These are phyloP conservation scores for Plantago rigida DNA, from an alignment of 305 asterid species.

Conservation along the genomic window DNA sequence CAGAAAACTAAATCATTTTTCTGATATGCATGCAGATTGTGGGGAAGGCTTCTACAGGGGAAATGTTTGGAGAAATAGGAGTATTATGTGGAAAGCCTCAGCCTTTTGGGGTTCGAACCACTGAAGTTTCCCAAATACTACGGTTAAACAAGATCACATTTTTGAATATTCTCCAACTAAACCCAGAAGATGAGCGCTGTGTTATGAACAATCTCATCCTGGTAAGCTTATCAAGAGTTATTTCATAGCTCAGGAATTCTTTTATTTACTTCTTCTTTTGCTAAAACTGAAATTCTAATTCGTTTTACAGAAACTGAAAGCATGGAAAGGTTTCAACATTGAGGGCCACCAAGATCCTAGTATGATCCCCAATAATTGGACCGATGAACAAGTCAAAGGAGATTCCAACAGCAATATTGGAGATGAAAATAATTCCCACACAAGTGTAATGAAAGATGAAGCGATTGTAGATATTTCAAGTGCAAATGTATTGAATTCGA, in stretches of 20 bases:
- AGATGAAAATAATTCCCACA: background rate
- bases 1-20: background rate
- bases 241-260: background rate
- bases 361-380: conserved; percentile 30
- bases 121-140: conserved; percentile 61
- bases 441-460: conserved; percentile 17
- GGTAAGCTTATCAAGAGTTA: conserved; percentile 35
- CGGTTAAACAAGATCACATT: conserved; percentile 46
- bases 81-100: conserved; percentile 59
- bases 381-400: conserved; percentile 21
- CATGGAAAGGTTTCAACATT: conserved; percentile 32
- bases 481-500: conserved; percentile 25
- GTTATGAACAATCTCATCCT: conserved; percentile 56
- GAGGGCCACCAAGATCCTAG: conserved; percentile 41
- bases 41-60: conserved; percentile 59
- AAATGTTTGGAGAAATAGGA: conserved; percentile 68
- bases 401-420: conserved; percentile 1
- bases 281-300: conserved; percentile 1
- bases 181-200: conserved; percentile 47
- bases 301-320: conserved; percentile 47
- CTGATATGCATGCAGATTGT: conserved; percentile 36
- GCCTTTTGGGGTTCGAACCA: conserved; percentile 55
- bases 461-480: conserved; percentile 21
- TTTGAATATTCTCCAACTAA: conserved; percentile 42
- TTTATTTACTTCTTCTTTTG: background rate